These are phyloP conservation scores for Sclerotinia trifoliorum DNA, from an alignment of 2,329 filamentous ascomycete genomes.

Conservation along the genomic window DNA sequence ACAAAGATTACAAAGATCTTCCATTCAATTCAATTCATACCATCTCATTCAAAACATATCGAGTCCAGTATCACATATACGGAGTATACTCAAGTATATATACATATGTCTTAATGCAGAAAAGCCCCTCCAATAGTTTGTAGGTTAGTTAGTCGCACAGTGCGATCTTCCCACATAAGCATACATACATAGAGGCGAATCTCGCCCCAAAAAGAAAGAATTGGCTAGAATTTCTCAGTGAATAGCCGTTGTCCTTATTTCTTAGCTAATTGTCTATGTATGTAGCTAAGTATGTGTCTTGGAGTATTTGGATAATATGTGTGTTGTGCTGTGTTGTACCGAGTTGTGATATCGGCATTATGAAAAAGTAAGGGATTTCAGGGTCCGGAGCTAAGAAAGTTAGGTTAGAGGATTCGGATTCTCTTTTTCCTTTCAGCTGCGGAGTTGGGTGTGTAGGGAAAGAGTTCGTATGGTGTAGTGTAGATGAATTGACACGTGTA, in stretches of 20 bases:
- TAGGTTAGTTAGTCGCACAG: background rate
- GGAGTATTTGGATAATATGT: background rate
- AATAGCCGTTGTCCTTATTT: background rate
- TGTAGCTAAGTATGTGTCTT: background rate
- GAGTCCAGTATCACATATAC: background rate
- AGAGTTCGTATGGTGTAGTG: too few species aligned
- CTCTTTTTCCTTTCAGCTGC: too few species aligned
- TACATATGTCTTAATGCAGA: slow-evolving; percentile 9
- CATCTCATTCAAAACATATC: background rate
- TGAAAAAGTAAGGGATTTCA: too few species aligned
- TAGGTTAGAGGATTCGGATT: too few species aligned
- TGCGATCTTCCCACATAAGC: background rate
- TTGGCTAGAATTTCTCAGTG: background rate
- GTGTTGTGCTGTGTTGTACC: background rate
- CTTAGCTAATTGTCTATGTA: background rate
- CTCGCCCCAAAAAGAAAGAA: background rate
- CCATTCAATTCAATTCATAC: too few species aligned
- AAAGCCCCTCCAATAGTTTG: background rate
- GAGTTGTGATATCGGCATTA: too few species aligned
- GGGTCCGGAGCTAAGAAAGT: too few species aligned
- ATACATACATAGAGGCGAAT: background rate
- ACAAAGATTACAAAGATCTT: too few species aligned
- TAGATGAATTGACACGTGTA: too few species aligned
- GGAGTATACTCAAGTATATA: background rate
- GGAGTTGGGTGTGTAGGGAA: too few species aligned